These are phyloP conservation scores for Botrytis fabae DNA, from an alignment of 2,329 filamentous ascomycete genomes.

Conservation along the genomic window DNA sequence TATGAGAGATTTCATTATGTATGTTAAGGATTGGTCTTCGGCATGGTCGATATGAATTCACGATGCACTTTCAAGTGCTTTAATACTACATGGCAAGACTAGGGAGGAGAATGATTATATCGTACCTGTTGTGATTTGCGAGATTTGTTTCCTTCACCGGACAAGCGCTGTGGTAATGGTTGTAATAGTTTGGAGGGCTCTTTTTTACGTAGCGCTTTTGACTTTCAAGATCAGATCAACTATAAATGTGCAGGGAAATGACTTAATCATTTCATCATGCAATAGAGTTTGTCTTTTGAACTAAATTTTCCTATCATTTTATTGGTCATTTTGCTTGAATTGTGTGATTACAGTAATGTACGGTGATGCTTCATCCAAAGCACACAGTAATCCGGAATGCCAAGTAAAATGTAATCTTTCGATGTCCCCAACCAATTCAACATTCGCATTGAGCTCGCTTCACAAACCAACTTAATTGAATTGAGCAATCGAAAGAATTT, in stretches of 20 bases:
- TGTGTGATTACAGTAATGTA: background rate
- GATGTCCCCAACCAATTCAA: background rate
- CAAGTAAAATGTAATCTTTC: background rate
- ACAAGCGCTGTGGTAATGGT: no score
- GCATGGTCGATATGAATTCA: background rate
- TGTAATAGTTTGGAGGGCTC: background rate
- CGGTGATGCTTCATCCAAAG: background rate
- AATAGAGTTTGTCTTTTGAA: background rate
- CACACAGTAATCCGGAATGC: background rate
- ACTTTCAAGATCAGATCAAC: background rate
- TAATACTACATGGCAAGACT: fast-evolving
- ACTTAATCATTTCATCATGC: background rate
- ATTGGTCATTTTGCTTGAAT: background rate
- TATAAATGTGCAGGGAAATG: background rate
- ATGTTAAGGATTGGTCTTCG: background rate
- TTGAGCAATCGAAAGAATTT: background rate
- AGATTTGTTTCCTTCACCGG: background rate
- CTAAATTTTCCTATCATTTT: background rate
- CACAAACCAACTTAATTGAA: background rate
- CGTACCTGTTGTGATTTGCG: background rate
- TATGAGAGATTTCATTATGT: background rate
- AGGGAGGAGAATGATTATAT: background rate
- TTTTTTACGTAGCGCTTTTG: background rate
- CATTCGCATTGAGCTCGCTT: background rate
- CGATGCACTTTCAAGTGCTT: background rate